Percentiles rank a stretch among this genome's conserved stretches.
Conservation (phyloP, 1,139 yeast species). For the Ogataea hybrid region DNA sequence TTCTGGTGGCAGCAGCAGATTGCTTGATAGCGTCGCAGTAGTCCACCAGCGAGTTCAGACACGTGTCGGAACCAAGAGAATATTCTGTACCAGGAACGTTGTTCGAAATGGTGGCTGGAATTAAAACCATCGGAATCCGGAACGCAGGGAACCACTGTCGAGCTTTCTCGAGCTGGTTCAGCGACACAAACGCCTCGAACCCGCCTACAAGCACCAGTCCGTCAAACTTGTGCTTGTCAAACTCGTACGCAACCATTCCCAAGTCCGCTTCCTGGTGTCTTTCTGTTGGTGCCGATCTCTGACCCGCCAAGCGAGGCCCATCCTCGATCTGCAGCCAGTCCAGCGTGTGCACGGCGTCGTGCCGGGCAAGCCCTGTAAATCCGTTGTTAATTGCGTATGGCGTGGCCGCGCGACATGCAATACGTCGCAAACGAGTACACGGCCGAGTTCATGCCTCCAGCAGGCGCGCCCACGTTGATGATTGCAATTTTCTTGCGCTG, state of each 20-base stretch:
- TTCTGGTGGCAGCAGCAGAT: constrained; percentile 75
- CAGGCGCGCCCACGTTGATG: constrained; percentile 80
- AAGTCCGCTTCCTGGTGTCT: constrained; percentile 67
- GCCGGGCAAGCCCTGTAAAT: constrained; percentile 72
- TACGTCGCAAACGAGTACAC: constrained; percentile 73
- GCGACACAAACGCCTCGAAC: constrained; percentile 71
- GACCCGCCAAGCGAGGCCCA: constrained; percentile 81
- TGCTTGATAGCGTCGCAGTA: constrained; percentile 80
- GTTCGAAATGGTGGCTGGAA: constrained; percentile 82
- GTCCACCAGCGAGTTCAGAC: constrained; percentile 69
- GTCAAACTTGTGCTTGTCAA: constrained; percentile 69
- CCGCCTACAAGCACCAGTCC: constrained; percentile 79
- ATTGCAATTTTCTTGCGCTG: constrained; percentile 66
- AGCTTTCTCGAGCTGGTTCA: constrained; percentile 64
- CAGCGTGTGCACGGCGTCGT: constrained; percentile 62
- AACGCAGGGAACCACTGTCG: constrained; percentile 67
- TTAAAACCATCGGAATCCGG: constrained; percentile 73
- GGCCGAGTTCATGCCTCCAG: constrained; percentile 79
- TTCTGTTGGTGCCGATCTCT: constrained; percentile 78
- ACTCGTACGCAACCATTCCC: constrained; percentile 74
- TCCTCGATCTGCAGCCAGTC: constrained; percentile 67
- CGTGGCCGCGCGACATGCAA: constrained; percentile 73
- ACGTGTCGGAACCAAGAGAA: constrained; percentile 76
- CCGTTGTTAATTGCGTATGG: constrained; percentile 76
- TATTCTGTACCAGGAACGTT: constrained; percentile 85